Evolutionary conservation across 805 yeast species (phyloP).

Genomic region (Kockiozyma suomiensis): DNA sequence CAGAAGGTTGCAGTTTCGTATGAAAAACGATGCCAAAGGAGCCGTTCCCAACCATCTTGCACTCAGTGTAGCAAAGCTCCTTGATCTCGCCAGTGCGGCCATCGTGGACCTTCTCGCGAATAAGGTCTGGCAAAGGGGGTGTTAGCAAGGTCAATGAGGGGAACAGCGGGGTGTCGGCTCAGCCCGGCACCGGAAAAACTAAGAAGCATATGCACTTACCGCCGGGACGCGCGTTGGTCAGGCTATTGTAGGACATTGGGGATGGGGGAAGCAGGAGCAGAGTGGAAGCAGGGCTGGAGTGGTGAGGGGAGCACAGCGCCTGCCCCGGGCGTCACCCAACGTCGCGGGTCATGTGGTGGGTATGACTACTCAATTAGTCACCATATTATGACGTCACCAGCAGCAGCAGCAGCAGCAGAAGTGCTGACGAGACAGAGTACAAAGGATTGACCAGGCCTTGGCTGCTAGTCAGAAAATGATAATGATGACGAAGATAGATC

Average conservation of each 20-base stretch:
- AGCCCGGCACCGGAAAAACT: not conserved
- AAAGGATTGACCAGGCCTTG: too few species aligned
- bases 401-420: not conserved
- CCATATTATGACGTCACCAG: conserved; percentile 2
- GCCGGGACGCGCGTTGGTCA: conserved; percentile 16
- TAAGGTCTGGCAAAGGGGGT: conserved; percentile 11
- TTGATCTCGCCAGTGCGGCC: conserved; percentile 67
- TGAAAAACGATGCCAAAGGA: conserved; percentile 99
- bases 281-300: not conserved
- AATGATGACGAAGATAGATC: too few species aligned
- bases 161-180: not conserved
- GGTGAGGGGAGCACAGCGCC: conserved; percentile 10
- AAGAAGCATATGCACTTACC: conserved; percentile 9
- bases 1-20: conserved; percentile 71
- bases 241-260: conserved; percentile 6
- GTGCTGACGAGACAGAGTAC: too few species aligned
- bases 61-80: conserved; percentile 73
- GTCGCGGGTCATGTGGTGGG: conserved; percentile 14
- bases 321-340: conserved; percentile 12
- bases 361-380: conserved; percentile 1
- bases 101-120: conserved; percentile 63
- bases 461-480: too few species aligned
- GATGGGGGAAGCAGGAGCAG: not conserved
- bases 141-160: not conserved
- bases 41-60: conserved; percentile 96